Evolutionary conservation across 1,284 basidiomycete genomes (phyloP), one percentile per base, ranked within the genome.

Genomic region (Moesziomyces sp.): DNA sequence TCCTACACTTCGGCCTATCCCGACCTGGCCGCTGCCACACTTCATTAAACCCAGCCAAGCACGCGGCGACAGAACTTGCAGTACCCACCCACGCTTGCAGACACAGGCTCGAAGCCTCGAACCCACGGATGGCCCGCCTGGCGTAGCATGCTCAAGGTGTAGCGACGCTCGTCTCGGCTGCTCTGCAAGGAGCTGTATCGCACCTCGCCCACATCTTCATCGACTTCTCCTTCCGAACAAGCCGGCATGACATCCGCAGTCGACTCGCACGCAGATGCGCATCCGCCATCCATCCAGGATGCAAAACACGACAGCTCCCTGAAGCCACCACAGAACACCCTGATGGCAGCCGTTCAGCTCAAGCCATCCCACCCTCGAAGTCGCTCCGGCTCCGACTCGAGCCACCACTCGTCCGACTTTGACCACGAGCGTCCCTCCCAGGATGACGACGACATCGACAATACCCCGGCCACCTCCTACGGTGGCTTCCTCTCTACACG

Each of bases 361-460:
- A 59, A 53, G 33, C 58, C 63, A 26, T 54, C 58, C 24, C 51
- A 66, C 13, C 46, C 23, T 0, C 61, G 58, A 46, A 71, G 42
- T 24, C 60, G 47, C 14, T 71, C 68, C 24, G 50, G 46, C 46
- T 72, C 69, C 21, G 59, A 58, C 28, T 35, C 49, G 30, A 72
- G 69, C 44, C 42, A 62, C 18, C 58, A 49, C n/a, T 72, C 69
- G 13, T 72, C 62, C 24, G 53, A 35, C 30, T 72, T 72, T 35
- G 69, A 72, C 49, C 40, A 63, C 7, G 69, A 66, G 26, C 55
- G 58, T 11, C 55, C 68, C 7, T 71, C 68, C 4, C 68, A 72
- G 43, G 69, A 72, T 46, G 69, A 70, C 21, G 57, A 64, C 26
- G 61, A 67, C 40, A 67, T 73, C 51, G 70, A 73, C 57, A 67